These are phyloP conservation scores for Aspergillus mulundensis DNA, from an alignment of 495 filamentous ascomycete genomes.

Conservation along the genomic window DNA sequence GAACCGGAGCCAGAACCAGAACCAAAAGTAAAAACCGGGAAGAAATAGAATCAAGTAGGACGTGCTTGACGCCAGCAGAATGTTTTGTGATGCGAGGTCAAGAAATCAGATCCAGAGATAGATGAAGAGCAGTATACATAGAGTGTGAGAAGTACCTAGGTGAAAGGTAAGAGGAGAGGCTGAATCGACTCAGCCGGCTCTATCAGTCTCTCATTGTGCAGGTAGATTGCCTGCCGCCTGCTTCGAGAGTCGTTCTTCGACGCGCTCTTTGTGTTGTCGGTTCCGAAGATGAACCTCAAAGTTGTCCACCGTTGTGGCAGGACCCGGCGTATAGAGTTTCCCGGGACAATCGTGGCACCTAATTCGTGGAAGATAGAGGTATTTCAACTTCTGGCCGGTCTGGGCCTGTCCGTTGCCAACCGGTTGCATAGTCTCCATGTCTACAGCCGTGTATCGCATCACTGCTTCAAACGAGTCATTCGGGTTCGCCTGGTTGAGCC, in stretches of 20 bases:
- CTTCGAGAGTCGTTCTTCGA: constrained; percentile 51
- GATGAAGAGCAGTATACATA: constrained; percentile 12
- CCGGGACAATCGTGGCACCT: constrained; percentile 87
- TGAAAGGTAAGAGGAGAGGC: neutral
- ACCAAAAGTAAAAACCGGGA: neutral
- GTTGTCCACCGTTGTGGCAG: constrained; percentile 76
- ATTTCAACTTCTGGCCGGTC: constrained; percentile 53
- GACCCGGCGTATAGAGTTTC: constrained; percentile 86
- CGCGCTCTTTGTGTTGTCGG: constrained; percentile 67
- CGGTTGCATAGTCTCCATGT: constrained; percentile 57
- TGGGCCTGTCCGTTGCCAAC: constrained; percentile 46
- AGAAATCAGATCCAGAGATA: neutral
- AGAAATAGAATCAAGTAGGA: neutral
- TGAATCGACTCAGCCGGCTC: neutral
- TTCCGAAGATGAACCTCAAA: constrained; percentile 90
- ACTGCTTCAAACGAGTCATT: constrained; percentile 76
- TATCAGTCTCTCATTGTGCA: constrained; percentile 16
- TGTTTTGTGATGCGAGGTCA: neutral
- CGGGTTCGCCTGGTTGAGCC: constrained; percentile 62
- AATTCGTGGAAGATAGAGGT: constrained; percentile 78
- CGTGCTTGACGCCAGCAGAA: neutral
- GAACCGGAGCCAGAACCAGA: neutral
- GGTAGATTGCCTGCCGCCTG: constrained; percentile 13
- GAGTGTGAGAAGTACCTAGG: neutral
- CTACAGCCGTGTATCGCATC: constrained; percentile 81